phyloP scores from a whole-genome alignment of 805 yeast species.

The Candida parachauliodes region DNA sequence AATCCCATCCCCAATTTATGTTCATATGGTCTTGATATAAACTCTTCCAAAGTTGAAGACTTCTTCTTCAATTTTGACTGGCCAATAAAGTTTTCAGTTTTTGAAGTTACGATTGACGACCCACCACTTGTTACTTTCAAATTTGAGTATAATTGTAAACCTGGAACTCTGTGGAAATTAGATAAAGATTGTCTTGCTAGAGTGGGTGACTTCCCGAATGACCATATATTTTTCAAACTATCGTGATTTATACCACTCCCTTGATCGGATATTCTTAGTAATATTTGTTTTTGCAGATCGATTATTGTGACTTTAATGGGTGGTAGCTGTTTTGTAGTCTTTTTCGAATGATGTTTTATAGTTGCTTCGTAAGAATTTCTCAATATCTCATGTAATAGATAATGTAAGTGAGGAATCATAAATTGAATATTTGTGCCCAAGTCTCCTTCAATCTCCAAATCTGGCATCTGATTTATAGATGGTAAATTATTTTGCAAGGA shows the following conservation, averaged over 20 bases:
- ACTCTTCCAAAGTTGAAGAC: constrained; percentile 54
- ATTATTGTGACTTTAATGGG: constrained; percentile 78
- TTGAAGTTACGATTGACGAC: constrained; percentile 26
- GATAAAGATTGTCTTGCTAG: constrained; percentile 55
- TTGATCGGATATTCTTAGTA: constrained; percentile 78
- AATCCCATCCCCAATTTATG: constrained; percentile 81
- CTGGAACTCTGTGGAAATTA: constrained; percentile 70
- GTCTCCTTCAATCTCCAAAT: constrained; percentile 72
- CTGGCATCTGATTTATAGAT: constrained; percentile 58
- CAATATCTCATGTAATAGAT: constrained; percentile 80
- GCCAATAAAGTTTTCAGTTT: constrained; percentile 17
- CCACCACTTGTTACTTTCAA: constrained; percentile 39
- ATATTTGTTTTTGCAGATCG: constrained; percentile 60
- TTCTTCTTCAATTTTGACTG: constrained; percentile 27
- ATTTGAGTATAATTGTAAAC: constrained; percentile 45
- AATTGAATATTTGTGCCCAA: constrained; percentile 69
- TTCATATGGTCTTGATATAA: constrained; percentile 71
- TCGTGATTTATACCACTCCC: constrained; percentile 82
- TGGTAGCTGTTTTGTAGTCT: constrained; percentile 43
- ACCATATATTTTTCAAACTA: constrained; percentile 69
- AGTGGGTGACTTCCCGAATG: constrained; percentile 72
- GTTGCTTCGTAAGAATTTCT: constrained; percentile 86
- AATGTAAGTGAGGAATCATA: constrained; percentile 81
- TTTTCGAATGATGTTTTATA: constrained; percentile 35
- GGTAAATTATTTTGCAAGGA: constrained; percentile 55